Evolutionary conservation across 2,329 filamentous ascomycete genomes (phyloP).

Genomic region (Paracoccidioides lutzii): DNA sequence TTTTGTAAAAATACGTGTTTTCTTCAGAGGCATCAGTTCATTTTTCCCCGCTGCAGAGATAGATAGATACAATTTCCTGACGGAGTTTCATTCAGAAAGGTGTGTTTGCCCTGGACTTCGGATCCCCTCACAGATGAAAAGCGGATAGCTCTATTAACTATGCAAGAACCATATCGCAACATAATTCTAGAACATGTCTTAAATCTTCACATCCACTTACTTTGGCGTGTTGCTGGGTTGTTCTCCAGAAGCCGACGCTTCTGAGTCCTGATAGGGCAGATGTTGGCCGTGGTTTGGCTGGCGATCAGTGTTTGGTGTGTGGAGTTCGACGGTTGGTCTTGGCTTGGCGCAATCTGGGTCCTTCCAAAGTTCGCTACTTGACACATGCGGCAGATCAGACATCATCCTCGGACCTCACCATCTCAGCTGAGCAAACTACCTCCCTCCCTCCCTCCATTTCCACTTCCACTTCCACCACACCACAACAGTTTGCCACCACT

Average conservation of each 20-base stretch:
- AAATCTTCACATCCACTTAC: not conserved
- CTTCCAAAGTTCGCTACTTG: not conserved
- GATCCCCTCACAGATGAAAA: too few species aligned
- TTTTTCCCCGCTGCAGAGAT: too few species aligned
- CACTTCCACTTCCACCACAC: not conserved
- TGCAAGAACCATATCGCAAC: not conserved
- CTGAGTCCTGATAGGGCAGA: not conserved
- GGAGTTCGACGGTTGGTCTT: not conserved
- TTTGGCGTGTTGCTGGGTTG: not conserved
- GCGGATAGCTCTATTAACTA: too few species aligned
- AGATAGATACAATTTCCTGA: too few species aligned
- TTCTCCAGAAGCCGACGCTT: not conserved
- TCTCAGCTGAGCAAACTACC: not conserved
- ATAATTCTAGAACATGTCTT: slow-evolving; percentile 1
- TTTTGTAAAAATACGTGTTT: too few species aligned
- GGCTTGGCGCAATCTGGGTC: not conserved
- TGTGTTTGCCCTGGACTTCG: too few species aligned
- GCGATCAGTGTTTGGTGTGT: not conserved
- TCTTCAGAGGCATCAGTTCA: too few species aligned
- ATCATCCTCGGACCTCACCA: not conserved
- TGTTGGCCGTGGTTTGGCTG: too few species aligned
- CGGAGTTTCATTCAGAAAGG: too few species aligned
- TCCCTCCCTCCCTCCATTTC: not conserved
- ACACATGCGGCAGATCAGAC: not conserved
- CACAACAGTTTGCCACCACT: not conserved